Base-by-base conservation (phyloP, 2,329 filamentous ascomycete genomes). In the Phyllosticta citriasiana region DNA sequence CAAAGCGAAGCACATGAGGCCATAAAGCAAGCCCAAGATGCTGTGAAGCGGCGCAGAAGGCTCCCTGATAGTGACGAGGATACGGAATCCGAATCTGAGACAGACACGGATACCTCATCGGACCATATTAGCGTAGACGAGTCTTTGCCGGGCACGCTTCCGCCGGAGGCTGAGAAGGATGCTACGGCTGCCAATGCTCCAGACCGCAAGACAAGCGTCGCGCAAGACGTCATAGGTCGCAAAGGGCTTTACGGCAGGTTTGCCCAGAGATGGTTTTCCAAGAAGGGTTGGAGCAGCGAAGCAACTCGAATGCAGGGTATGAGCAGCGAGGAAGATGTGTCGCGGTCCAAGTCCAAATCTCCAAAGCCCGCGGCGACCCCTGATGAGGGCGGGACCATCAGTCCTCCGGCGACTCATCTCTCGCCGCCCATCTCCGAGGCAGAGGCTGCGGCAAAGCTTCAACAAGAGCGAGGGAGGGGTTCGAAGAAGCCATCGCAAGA, bases 241-340 rank as follows among this genome's bases (percentile, higher is more conserved):
- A 88, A 85, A 67, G 91, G 92, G 0, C 86, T 86, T 64, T 97
- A 97, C 72, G 93, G 92, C 4, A 82, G 89, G 47, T 97, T 97
- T 72, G 90, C 93, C 0, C 84, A 91, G 64, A 86, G 87, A 63
- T 99, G 94, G 94, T 94, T 97, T 71, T 94, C 90, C 53, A 86
- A 84, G 65, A 88, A 85, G 64, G 91, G 89, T 0, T 93, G 91
- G 88, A 87, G 85, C 58, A 78, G 85, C 63, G 87, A 89, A 63
- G 85, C 85, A 66, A 84, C 85, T 67, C 81, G 87, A 26, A 83
- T 83, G 56, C 82, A 91, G 68, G 89, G 88, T 4, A 77, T 92
- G 72, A 88, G 84, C 66, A 72, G 78, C 10, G 72, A 78, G 55
- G 77, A 81, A 52, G 71, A 81, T 22, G 70, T 76, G 30, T n/a